These are phyloP conservation scores for Dittrichia graveolens DNA, from an alignment of 129 eudicot genomes.

Conservation along the genomic window DNA sequence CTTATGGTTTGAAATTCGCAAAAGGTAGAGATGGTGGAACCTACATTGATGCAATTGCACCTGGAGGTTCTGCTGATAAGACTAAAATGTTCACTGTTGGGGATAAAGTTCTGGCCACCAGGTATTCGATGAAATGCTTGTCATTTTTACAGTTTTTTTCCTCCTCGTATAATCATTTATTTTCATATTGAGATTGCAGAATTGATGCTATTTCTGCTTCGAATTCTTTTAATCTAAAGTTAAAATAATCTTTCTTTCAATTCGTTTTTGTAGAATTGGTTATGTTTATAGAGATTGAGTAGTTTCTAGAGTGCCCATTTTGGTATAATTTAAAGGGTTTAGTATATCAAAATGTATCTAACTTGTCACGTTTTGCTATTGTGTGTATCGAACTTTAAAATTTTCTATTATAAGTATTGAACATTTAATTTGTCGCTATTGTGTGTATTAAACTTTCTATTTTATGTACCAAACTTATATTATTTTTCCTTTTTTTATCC, in stretches of 20 bases:
- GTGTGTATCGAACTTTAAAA: no score
- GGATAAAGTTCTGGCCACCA: slow-evolving; percentile 91
- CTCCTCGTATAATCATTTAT: neutral
- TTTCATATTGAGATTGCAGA: neutral
- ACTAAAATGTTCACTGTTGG: slow-evolving; percentile 82
- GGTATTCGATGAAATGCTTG: slow-evolving; percentile 47
- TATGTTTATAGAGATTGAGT: neutral
- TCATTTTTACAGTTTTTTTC: neutral
- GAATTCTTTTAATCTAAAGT: neutral
- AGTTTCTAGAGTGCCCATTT: neutral
- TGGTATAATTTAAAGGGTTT: no score
- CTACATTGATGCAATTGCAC: slow-evolving; percentile 95
- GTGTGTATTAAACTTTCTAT: no score
- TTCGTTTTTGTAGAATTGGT: slow-evolving; percentile 20
- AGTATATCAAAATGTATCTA: no score
- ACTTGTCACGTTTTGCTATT: no score
- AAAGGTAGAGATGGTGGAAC: slow-evolving; percentile 98
- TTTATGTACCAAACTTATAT: no score
- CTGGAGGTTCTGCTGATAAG: slow-evolving; percentile 83
- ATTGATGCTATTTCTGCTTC: neutral
- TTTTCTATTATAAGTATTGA: no score
- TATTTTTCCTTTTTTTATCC: no score
- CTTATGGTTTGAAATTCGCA: slow-evolving; percentile 74
- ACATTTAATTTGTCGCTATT: no score
- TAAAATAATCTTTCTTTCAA: neutral